phyloP scores from a whole-genome alignment of 108 stramenopile genomes.

The Craspedostauros australis region DNA sequence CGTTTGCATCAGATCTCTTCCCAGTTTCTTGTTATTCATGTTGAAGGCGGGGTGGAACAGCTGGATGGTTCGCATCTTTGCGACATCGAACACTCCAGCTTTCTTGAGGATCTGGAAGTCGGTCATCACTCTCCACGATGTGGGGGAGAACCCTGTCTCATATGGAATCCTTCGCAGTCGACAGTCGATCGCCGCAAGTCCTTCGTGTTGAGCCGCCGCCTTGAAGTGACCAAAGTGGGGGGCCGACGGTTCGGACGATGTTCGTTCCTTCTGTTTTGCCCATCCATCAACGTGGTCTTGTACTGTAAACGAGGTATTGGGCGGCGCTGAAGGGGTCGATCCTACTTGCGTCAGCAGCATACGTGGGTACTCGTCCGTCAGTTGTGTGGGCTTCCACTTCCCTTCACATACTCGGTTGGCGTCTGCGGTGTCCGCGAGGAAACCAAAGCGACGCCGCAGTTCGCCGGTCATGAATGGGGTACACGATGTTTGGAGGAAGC shows the following conservation, averaged over 20 bases:
- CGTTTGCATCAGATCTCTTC: too few relatives aligned
- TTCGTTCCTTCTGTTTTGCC: slow-evolving; percentile 2
- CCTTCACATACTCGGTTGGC: too few relatives aligned
- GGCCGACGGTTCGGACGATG: neutral
- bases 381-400: too few relatives aligned
- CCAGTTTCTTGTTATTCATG: slow-evolving; percentile 17
- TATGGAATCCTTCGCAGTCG: too few relatives aligned
- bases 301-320: too few relatives aligned
- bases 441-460: too few relatives aligned
- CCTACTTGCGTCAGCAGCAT: too few relatives aligned
- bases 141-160: slow-evolving; percentile 2
- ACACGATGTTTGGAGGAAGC: too few relatives aligned
- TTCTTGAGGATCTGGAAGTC: slow-evolving; percentile 8
- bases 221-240: slow-evolving; percentile 6
- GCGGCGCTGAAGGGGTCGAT: too few relatives aligned
- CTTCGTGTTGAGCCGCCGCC: neutral
- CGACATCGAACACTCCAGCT: neutral
- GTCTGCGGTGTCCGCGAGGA: too few relatives aligned
- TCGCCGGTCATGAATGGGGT: too few relatives aligned
- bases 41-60: slow-evolving; percentile 3
- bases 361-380: too few relatives aligned
- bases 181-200: neutral
- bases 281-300: neutral
- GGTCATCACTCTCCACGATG: neutral
- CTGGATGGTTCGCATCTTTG: slow-evolving; percentile 1